Conservation (phyloP, 179 eudicot species). For the Monotropa hypopitys region DNA sequence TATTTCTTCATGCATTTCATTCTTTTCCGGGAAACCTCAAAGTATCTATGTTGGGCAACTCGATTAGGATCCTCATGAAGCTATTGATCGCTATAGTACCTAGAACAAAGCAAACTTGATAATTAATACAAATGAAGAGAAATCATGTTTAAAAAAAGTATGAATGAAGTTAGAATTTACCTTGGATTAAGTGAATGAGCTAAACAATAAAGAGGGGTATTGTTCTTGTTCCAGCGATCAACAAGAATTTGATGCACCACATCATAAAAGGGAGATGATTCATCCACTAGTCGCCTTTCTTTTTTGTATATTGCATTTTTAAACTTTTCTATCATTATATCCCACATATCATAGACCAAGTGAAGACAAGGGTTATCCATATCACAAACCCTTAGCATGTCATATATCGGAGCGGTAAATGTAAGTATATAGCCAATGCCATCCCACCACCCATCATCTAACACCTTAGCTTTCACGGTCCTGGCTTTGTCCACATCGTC, state of each 20-base stretch:
- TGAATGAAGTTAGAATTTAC: neutral
- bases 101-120: neutral
- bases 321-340: neutral
- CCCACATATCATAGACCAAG: neutral
- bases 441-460: neutral
- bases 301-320: neutral
- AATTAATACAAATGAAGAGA: neutral
- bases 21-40: neutral
- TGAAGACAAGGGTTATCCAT: neutral
- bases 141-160: neutral
- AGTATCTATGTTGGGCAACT: neutral
- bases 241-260: neutral
- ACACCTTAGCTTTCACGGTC: neutral
- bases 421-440: no score
- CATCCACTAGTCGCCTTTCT: neutral
- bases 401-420: neutral
- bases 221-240: neutral
- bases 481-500: no score
- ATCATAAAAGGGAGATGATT: neutral
- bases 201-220: neutral
- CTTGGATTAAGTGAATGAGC: neutral
- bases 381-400: neutral
- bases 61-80: neutral
- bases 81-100: neutral
- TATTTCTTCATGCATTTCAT: neutral